Conservation (phyloP, 345 rosid genomes). For the Melaleuca quinquenervia region DNA sequence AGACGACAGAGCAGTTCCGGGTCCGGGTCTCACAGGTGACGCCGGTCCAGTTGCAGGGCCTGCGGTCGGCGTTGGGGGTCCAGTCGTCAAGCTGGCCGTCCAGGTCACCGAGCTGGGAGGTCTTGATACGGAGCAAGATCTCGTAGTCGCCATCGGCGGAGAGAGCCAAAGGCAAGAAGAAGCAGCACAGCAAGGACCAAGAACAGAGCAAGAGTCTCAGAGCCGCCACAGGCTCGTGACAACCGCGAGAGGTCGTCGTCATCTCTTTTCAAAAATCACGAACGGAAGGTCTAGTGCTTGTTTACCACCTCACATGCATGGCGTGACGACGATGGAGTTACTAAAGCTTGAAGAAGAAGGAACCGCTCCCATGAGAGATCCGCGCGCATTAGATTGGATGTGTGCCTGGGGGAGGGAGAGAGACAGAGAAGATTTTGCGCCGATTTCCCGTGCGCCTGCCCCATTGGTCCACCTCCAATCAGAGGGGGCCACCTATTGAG, state of each 20-base stretch:
- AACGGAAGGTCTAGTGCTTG: neutral
- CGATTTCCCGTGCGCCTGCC: no score
- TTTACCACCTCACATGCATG: neutral
- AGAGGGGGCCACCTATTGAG: no score
- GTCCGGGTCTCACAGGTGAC: conserved; percentile 23
- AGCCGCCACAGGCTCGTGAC: neutral
- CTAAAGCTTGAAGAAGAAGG: neutral
- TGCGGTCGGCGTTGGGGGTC: conserved; percentile 19
- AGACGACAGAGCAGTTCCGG: conserved; percentile 20
- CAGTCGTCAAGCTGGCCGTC: conserved; percentile 35
- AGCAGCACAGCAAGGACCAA: neutral
- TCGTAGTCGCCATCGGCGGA: conserved; percentile 39
- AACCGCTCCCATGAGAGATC: neutral
- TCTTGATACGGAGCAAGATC: conserved; percentile 37
- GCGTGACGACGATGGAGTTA: neutral
- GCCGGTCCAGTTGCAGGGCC: conserved; percentile 69
- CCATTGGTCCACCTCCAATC: no score
- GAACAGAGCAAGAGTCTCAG: neutral
- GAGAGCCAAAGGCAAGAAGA: neutral
- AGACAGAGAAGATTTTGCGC: no score
- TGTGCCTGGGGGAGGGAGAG: no score
- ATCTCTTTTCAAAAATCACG: neutral
- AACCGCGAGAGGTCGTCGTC: neutral
- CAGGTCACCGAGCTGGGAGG: conserved; percentile 23
- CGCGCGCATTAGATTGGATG: neutral